Evolutionary conservation across 495 filamentous ascomycete genomes (phyloP).

Genomic region (Podospora fimiseda): DNA sequence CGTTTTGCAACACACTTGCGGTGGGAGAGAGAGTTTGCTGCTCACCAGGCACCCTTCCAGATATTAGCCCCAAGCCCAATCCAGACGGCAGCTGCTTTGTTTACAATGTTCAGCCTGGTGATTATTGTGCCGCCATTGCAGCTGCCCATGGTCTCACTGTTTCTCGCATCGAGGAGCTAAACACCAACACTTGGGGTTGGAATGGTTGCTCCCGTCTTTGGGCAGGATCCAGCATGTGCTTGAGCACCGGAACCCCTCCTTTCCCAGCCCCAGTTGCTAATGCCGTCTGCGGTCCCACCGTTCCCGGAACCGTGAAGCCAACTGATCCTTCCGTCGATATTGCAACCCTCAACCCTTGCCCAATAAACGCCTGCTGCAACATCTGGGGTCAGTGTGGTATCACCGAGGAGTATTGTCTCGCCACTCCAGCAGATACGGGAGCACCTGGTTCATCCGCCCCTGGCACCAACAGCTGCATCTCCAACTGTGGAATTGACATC

Average conservation of each 20-base stretch:
- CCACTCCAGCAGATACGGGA: slow-evolving; percentile 23
- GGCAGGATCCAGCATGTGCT: slow-evolving; percentile 29
- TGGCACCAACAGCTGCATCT: slow-evolving; percentile 41
- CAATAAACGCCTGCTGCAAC: slow-evolving; percentile 32
- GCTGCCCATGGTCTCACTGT: slow-evolving; percentile 25
- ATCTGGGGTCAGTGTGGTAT: slow-evolving; percentile 46
- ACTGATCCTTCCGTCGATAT: slow-evolving; percentile 13
- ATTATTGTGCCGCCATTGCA: slow-evolving; percentile 23
- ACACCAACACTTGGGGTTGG: slow-evolving; percentile 45
- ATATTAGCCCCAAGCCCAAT: slow-evolving; percentile 30
- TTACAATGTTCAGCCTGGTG: slow-evolving; percentile 25
- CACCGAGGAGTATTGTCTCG: slow-evolving; percentile 41
- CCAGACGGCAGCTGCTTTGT: slow-evolving; percentile 32
- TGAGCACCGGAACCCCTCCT: slow-evolving; percentile 38
- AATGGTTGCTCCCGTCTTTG: slow-evolving; percentile 33
- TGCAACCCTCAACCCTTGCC: slow-evolving; percentile 29
- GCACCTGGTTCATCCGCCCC: slow-evolving; percentile 32
- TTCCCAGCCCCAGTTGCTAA: slow-evolving; percentile 33
- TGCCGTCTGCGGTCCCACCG: slow-evolving; percentile 38
- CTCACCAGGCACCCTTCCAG: slow-evolving; percentile 27
- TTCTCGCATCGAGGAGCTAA: slow-evolving; percentile 28
- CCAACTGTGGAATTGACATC: slow-evolving; percentile 41
- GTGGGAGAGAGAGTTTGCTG: slow-evolving; percentile 39
- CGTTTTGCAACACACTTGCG: slow-evolving; percentile 28
- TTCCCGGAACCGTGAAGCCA: slow-evolving; percentile 24